Evolutionary conservation across 208 protist species (phyloP), one percentile per base, ranked within the genome.

Genomic region (Acanthamoeba healyi): DNA sequence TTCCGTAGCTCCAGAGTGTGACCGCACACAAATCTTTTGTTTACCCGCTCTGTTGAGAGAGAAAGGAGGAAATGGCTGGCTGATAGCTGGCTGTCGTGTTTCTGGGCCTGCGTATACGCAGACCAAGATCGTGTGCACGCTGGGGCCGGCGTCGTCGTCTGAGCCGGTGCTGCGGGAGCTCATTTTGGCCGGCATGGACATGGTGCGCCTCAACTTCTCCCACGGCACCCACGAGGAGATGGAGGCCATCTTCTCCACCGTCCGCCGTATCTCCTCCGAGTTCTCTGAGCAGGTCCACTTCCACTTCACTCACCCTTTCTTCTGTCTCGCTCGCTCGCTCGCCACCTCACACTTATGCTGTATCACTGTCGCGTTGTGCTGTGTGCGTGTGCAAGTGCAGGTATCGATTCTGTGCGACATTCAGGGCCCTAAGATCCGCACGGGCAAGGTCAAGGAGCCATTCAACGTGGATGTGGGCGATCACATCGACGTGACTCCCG

Each of bases 191-290:
- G 94, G 94, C 29, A 95, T 95, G 94, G 86, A 93, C 86, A 82
- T 95, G 36, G 94, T 95, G 49, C 77, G 94, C 29, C 67, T 95
- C 70, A 95, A 95, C 67, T 95, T 95, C 58, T 94, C 86, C 49
- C 94, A 95, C 42, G 94, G 94, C 14, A 84, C 44, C 26, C 94
- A 95, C 86, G 84, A 90, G 34, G 51, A 93, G 24, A 79, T 89
- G 70, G 29, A 22, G 32, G 34, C 12, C 70, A 34, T 95, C 74
- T 93, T 95, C 72, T 29, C 95, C 46, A 92, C 32, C 32, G 94
- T 95, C 0, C 77, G 94, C 34, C 42, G 51, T n/a, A 81, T 93
- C 29, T 82, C 88, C 44, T 51, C 88, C 24, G 65, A 93, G 63
- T 93, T 82, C 49, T 58, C 88, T 29, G 88, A 93, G 38, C 88